Evolutionary conservation across 768 basidiomycete species (phyloP), one percentile per base, ranked within the genome.

Genomic region (Rhodotorula babjevae): DNA sequence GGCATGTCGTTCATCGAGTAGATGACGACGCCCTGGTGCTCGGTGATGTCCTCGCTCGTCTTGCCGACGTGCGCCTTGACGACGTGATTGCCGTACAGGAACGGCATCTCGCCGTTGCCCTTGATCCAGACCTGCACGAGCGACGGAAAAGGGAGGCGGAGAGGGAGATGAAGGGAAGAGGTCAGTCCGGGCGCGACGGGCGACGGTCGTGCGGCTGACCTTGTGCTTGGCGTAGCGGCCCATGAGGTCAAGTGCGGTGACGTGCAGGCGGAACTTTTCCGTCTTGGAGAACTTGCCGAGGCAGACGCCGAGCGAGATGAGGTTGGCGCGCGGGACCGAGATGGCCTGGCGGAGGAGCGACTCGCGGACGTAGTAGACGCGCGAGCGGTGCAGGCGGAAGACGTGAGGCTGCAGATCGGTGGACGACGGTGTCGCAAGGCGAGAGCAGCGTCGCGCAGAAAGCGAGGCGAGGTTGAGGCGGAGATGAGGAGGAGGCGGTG

Each of bases 61-160:
- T 95, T 87, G 27, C 96, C 96, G n/a, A 99, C 84, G 82, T 99
- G 96, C 16, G 96, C 96, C 82, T 98, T 99, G 74, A 97, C 87
- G 70, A 98, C 89, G 83, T 99, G 94, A 80, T 99, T 99, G 68
- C 96, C 96, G 79, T 99, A 99, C 50, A 99, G 83, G 85, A 95
- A 99, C 2, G 96, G 96, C 89, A 99, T 95, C 83, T 99, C 96
- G 79, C 96, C 96, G 76, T 98, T 95, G 36, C 94, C 89, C 82
- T 99, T 99, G 80, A 99, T 93, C 96, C 96, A 99, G 27, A 98
- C 87, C 95, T 97, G 71, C 9, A 10, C 18, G 33, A 25, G 2
- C 23, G 29, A 19, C 7, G 52, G 18, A 12, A 11, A 0, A 6
- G 31, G 18, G 8, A 0, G n/a, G 23, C 29, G 40, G 36, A 36